phyloP scores from a whole-genome alignment of 768 basidiomycete species.

The Pluteus cervinus region DNA sequence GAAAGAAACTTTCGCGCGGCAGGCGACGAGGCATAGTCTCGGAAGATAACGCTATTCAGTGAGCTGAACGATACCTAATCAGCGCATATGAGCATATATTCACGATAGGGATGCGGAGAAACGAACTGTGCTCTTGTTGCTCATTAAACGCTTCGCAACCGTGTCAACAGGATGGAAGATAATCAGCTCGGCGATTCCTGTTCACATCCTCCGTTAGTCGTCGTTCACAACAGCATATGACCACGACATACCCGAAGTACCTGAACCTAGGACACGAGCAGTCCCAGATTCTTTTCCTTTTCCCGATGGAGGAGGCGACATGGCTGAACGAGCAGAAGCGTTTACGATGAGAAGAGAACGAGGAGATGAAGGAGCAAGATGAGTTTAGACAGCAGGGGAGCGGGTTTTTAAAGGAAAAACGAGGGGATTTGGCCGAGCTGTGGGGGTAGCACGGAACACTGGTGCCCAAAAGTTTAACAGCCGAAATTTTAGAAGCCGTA shows the following conservation, averaged over 20 bases:
- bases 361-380: neutral
- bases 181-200: constrained; percentile 91
- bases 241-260: constrained; percentile 80
- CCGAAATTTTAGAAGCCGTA: constrained; percentile 1
- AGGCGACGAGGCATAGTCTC: constrained; percentile 69
- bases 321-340: constrained; percentile 12
- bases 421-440: no score
- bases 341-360: constrained; percentile 4
- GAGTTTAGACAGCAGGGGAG: neutral
- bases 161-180: constrained; percentile 98
- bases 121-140: constrained; percentile 81
- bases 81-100: neutral
- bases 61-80: constrained; percentile 55
- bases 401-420: neutral
- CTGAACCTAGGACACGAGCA: constrained; percentile 88
- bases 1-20: constrained; percentile 69
- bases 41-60: constrained; percentile 80
- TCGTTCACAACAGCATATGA: no score
- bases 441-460: no score
- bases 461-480: no score
- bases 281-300: constrained; percentile 79
- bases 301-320: constrained; percentile 44
- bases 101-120: neutral
- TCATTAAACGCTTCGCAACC: constrained; percentile 98
- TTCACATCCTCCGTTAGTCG: no score